Conservation (phyloP, 495 filamentous ascomycete species). For the Aspergillus bridgeri region DNA sequence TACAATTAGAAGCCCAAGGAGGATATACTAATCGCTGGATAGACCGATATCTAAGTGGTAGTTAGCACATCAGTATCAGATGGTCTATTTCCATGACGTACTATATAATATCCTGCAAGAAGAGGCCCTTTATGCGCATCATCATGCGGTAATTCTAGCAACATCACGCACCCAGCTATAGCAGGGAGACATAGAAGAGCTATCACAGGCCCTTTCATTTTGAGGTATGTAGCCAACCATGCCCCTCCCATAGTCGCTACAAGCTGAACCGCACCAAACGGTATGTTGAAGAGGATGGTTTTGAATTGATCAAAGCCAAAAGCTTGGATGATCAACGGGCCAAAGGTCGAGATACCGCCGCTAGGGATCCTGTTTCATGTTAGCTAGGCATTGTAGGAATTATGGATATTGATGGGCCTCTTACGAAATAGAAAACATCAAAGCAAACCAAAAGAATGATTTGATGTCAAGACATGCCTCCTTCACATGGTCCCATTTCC, state of each 20-base stretch:
- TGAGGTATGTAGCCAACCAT: conserved; percentile 48
- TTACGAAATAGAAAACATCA: conserved; percentile 52
- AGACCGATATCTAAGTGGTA: conserved; percentile 49
- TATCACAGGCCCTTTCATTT: conserved; percentile 56
- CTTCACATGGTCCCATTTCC: conserved; percentile 60
- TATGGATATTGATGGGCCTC: not conserved
- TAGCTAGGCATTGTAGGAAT: not conserved
- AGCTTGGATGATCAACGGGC: conserved; percentile 58
- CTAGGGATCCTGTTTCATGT: conserved; percentile 50
- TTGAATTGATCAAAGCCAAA: conserved; percentile 59
- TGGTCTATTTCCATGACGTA: conserved; percentile 13
- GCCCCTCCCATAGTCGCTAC: conserved; percentile 57
- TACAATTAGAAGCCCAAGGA: not conserved
- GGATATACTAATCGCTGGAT: conserved; percentile 49
- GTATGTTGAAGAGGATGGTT: conserved; percentile 64
- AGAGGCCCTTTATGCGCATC: conserved; percentile 44
- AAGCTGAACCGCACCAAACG: conserved; percentile 59
- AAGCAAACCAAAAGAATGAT: conserved; percentile 63
- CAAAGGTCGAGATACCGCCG: conserved; percentile 61
- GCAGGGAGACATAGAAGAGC: conserved; percentile 53
- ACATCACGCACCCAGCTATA: conserved; percentile 53
- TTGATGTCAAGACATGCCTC: conserved; percentile 62
- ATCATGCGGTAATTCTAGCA: conserved; percentile 48
- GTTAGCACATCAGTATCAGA: conserved; percentile 1
- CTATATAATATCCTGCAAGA: conserved; percentile 57